Conservation (phyloP, 2,329 filamentous ascomycete species). For the Colletotrichum higginsianum region DNA sequence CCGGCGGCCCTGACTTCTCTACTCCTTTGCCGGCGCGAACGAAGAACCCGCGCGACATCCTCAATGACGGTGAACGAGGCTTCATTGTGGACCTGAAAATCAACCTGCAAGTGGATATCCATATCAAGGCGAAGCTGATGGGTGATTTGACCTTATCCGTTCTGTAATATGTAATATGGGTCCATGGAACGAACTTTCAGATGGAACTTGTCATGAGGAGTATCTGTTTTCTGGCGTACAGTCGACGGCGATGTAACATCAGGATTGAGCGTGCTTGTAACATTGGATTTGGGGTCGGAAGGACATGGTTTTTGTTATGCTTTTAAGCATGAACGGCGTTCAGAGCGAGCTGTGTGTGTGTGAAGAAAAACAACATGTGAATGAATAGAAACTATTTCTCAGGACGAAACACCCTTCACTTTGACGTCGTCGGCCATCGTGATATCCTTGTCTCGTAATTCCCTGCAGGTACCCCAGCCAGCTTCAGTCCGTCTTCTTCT, state of each 20-base stretch:
- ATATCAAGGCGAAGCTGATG: constrained; percentile 35
- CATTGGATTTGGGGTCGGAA: constrained; percentile 1
- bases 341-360: background rate
- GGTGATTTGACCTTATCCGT: constrained; percentile 38
- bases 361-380: background rate
- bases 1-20: constrained; percentile 29
- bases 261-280: background rate
- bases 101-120: constrained; percentile 33
- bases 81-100: constrained; percentile 38
- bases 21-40: constrained; percentile 27
- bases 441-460: background rate
- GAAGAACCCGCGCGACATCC: constrained; percentile 36
- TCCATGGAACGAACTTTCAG: background rate
- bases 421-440: background rate
- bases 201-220: background rate
- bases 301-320: background rate
- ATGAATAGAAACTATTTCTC: background rate
- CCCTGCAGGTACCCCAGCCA: no score
- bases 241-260: constrained; percentile 12
- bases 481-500: constrained; percentile 52
- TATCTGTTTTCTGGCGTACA: constrained; percentile 15
- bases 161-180: constrained; percentile 10
- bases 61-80: constrained; percentile 36
- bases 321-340: constrained; percentile 16
- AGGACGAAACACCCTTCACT: background rate